These are phyloP conservation scores for Ganoderma sinense DNA, from an alignment of 1,284 basidiomycete species.

Conservation along the genomic window DNA sequence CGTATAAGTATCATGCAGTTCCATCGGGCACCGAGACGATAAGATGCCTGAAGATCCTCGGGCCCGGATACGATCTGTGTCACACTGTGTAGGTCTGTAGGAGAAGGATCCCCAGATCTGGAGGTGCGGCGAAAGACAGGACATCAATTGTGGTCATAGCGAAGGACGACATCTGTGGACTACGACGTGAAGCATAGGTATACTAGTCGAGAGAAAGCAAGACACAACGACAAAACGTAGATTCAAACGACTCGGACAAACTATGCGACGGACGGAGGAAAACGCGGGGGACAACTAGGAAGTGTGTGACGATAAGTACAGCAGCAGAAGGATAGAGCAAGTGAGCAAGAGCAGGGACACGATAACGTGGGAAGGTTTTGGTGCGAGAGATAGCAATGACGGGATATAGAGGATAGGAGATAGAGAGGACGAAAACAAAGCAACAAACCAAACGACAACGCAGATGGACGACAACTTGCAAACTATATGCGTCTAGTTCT, in stretches of 20 bases:
- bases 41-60: neutral
- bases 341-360: neutral
- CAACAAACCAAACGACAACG: neutral
- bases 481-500: neutral
- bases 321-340: neutral
- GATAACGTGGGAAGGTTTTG: neutral
- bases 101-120: neutral
- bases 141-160: neutral
- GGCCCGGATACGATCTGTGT: neutral
- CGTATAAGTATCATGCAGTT: neutral
- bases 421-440: conserved; percentile 1
- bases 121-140: neutral
- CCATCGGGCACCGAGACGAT: neutral
- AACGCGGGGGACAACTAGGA: neutral
- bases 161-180: neutral
- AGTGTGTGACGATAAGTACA: neutral
- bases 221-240: neutral
- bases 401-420: too few relatives aligned
- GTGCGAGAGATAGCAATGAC: neutral
- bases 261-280: neutral
- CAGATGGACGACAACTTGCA: neutral
- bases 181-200: neutral
- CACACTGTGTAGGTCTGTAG: neutral
- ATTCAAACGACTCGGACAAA: neutral
- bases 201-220: neutral